Evolutionary conservation across 305 asterid species (phyloP).

Genomic region (Plantago rigida): DNA sequence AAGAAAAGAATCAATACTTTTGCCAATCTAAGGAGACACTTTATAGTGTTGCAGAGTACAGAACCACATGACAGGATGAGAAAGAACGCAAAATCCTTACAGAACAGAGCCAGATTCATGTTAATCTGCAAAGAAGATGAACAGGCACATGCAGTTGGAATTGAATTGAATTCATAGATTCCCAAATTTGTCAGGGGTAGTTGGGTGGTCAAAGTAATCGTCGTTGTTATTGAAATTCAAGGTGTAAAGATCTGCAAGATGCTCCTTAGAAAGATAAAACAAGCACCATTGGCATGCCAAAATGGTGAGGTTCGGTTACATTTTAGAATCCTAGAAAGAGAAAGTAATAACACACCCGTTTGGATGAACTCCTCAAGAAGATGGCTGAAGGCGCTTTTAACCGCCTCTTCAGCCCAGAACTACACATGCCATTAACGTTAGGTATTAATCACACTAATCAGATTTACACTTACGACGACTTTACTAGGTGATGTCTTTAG

Average conservation of each 20-base stretch:
- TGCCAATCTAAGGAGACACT: too few species aligned
- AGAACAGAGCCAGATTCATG: too few species aligned
- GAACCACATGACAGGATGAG: too few species aligned
- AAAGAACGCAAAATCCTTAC: too few species aligned
- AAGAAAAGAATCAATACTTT: too few species aligned
- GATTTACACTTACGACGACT: constrained; percentile 29
- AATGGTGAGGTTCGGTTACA: background rate
- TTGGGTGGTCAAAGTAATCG: too few species aligned
- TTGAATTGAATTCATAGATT: too few species aligned
- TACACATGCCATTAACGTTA: background rate
- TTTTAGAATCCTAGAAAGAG: background rate
- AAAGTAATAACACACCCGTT: constrained; percentile 8
- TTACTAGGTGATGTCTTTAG: constrained; percentile 22
- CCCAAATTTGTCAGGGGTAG: too few species aligned
- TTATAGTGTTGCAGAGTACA: too few species aligned
- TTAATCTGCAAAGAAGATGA: too few species aligned
- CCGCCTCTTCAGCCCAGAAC: background rate
- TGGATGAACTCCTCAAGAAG: background rate
- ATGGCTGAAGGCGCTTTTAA: background rate
- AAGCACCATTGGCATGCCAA: background rate
- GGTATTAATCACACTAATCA: constrained; percentile 24
- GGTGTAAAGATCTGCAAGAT: background rate
- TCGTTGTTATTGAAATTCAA: too few species aligned
- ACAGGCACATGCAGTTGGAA: too few species aligned
- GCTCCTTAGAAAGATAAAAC: background rate